A percentile compares a stretch with the other conserved stretches of the same genome.
phyloP scores from a whole-genome alignment of 176 grass and related monocot genomes.

The Oryza glaberrima region DNA sequence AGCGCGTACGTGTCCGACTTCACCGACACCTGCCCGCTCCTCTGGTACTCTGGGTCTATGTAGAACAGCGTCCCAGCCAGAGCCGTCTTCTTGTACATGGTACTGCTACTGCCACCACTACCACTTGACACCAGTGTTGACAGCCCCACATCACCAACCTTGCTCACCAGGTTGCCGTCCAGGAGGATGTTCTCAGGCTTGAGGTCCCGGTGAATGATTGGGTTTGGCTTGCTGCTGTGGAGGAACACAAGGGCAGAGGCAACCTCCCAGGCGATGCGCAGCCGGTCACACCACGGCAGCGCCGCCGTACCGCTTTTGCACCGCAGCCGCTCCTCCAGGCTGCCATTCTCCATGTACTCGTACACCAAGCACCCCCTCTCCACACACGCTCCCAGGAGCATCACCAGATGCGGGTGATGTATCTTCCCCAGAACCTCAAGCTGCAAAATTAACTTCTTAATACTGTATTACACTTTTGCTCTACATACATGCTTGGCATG shows the following conservation, averaged over 20 bases:
- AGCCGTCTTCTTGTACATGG: constrained; percentile 61
- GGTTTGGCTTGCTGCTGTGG: constrained; percentile 66
- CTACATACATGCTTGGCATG: too few species aligned
- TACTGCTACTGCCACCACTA: neutral
- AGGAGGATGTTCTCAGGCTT: constrained; percentile 89
- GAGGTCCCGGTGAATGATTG: constrained; percentile 90
- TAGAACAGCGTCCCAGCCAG: constrained; percentile 90
- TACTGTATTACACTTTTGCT: too few species aligned
- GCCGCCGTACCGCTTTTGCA: constrained; percentile 51
- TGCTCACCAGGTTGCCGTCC: constrained; percentile 70
- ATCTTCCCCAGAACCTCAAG: constrained; percentile 61
- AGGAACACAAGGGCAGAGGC: constrained; percentile 61
- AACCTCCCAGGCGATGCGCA: constrained; percentile 73
- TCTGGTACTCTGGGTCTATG: constrained; percentile 94
- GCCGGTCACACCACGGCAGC: constrained; percentile 67
- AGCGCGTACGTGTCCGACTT: constrained; percentile 79
- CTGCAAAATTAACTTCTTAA: too few species aligned
- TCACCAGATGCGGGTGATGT: constrained; percentile 70
- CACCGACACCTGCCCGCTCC: constrained; percentile 62
- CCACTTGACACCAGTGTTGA: constrained; percentile 52
- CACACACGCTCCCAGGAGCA: constrained; percentile 78
- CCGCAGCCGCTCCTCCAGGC: constrained; percentile 77
- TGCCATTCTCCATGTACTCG: constrained; percentile 93
- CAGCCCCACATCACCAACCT: constrained; percentile 88
- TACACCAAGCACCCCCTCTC: constrained; percentile 82